These are phyloP conservation scores for Botrytis porri DNA, from an alignment of 2,329 filamentous ascomycete genomes.

Conservation along the genomic window DNA sequence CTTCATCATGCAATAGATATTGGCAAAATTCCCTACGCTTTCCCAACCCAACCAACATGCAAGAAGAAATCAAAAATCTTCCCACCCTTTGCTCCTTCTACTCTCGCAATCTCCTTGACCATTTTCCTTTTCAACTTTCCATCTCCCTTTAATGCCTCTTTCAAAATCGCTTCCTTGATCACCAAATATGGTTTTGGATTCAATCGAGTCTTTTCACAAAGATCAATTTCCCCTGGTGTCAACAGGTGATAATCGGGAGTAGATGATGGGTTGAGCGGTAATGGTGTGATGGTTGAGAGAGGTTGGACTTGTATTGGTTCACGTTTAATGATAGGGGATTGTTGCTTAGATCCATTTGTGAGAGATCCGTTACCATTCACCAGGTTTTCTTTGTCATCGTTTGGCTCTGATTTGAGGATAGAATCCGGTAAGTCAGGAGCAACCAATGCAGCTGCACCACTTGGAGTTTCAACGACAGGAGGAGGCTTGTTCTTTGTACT, in stretches of 20 bases:
- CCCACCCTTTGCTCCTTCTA: slow-evolving; percentile 81
- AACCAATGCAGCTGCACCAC: slow-evolving; percentile 73
- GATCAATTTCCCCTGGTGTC: slow-evolving; percentile 76
- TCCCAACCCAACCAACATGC: slow-evolving; percentile 86
- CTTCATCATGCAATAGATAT: not conserved
- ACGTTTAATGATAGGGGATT: slow-evolving; percentile 41
- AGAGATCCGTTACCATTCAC: slow-evolving; percentile 33
- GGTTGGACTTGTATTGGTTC: slow-evolving; percentile 51
- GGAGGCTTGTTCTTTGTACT: slow-evolving; percentile 64
- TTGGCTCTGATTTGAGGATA: slow-evolving; percentile 39
- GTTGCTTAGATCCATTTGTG: slow-evolving; percentile 50
- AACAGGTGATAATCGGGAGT: slow-evolving; percentile 82
- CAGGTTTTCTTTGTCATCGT: slow-evolving; percentile 43
- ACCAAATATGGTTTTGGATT: slow-evolving; percentile 93
- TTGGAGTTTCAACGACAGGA: slow-evolving; percentile 64
- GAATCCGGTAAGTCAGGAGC: slow-evolving; percentile 66
- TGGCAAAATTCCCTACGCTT: slow-evolving; percentile 47
- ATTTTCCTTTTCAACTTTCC: slow-evolving; percentile 92
- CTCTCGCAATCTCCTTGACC: slow-evolving; percentile 76
- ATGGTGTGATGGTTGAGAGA: slow-evolving; percentile 44
- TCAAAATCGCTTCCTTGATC: slow-evolving; percentile 89
- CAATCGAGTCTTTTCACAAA: slow-evolving; percentile 80
- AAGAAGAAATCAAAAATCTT: slow-evolving; percentile 94
- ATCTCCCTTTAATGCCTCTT: slow-evolving; percentile 85
- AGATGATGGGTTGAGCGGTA: slow-evolving; percentile 50